A percentile compares a stretch with the other conserved stretches of the same genome.
Conservation (phyloP, 768 basidiomycete genomes). For the Nidularia pulvinata region DNA sequence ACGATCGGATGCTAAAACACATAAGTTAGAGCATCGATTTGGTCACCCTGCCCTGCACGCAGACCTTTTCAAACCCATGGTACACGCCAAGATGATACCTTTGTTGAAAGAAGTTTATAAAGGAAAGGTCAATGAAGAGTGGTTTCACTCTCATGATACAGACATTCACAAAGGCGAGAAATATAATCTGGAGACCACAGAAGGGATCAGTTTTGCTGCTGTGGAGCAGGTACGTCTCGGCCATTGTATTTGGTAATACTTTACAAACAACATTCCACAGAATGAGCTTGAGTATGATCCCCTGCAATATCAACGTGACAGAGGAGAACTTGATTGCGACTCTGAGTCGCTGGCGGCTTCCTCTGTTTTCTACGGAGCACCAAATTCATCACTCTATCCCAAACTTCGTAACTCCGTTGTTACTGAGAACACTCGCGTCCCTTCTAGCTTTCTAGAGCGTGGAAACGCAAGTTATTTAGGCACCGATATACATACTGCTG, state of each 20-base stretch:
- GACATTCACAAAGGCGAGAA: neutral
- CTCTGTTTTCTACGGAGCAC: conserved; percentile 44
- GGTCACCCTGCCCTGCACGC: conserved; percentile 90
- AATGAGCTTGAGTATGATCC: conserved; percentile 83
- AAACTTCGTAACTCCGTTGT: neutral
- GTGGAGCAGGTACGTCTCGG: conserved; percentile 60
- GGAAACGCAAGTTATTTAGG: too few relatives aligned
- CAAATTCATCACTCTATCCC: conserved; percentile 3
- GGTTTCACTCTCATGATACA: neutral
- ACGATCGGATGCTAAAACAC: conserved; percentile 66
- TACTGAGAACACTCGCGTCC: too few relatives aligned
- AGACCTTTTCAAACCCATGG: conserved; percentile 87
- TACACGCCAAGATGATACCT: conserved; percentile 85
- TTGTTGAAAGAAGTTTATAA: conserved; percentile 74
- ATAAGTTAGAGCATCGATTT: conserved; percentile 88
- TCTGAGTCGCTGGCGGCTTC: conserved; percentile 69
- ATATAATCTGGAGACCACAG: conserved; percentile 72
- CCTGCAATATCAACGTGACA: conserved; percentile 70
- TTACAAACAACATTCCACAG: conserved; percentile 20
- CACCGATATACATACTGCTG: neutral
- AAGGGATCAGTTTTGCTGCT: conserved; percentile 82
- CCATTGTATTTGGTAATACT: neutral
- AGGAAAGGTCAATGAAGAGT: conserved; percentile 42
- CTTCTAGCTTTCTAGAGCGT: too few relatives aligned
- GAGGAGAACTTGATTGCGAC: conserved; percentile 91